A percentile compares a stretch with the other conserved stretches of the same genome.
phyloP scores from a whole-genome alignment of 164 flowering plant genomes.

The Tinospora cordifolia region DNA sequence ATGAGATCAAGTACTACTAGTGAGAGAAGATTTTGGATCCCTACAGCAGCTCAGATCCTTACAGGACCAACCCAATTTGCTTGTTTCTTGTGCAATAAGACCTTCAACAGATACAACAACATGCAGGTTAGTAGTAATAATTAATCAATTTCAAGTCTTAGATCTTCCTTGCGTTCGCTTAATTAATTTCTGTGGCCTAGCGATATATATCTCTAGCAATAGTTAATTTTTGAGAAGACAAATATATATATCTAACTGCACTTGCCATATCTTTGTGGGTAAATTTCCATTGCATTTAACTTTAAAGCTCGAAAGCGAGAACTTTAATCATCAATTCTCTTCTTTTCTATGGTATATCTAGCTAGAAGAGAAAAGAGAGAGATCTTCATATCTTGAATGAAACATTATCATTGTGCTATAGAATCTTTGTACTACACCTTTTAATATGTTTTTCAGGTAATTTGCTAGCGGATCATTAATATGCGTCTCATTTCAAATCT shows the following conservation, averaged over 20 bases:
- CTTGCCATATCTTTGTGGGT: neutral
- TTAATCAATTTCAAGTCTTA: neutral
- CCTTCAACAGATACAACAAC: constrained; percentile 85
- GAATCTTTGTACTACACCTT: neutral
- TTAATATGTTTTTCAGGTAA: neutral
- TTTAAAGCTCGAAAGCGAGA: neutral
- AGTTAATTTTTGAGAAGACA: too few species aligned
- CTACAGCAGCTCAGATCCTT: constrained; percentile 75
- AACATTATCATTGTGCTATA: neutral
- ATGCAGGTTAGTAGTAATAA: constrained; percentile 55
- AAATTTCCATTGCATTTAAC: neutral
- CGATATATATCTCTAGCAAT: neutral
- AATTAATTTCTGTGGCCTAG: neutral
- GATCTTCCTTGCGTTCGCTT: neutral
- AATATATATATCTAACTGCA: neutral
- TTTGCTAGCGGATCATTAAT: neutral
- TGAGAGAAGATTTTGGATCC: constrained; percentile 70
- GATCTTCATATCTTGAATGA: too few species aligned
- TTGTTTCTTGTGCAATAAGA: constrained; percentile 66
- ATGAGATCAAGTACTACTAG: neutral
- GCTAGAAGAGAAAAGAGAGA: neutral
- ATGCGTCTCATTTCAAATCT: neutral
- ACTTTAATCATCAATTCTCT: neutral
- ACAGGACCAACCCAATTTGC: constrained; percentile 75
- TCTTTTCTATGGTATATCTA: neutral